Evolutionary conservation across 2,329 filamentous ascomycete genomes (phyloP).

Genomic region (Alternaria angustiovoidea): DNA sequence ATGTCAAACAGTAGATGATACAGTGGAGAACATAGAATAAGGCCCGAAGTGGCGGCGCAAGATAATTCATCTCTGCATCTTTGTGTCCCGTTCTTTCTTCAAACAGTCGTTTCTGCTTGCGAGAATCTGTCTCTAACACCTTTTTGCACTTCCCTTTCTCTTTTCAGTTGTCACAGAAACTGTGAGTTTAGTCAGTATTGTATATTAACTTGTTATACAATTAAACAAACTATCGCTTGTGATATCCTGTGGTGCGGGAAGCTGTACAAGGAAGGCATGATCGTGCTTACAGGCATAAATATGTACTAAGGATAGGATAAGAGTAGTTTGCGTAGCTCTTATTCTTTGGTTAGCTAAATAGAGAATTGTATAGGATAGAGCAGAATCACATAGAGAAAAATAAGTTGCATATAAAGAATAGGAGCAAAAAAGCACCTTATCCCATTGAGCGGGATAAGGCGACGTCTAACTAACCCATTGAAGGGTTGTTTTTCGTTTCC

Average conservation of each 20-base stretch:
- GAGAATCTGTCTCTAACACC: background rate
- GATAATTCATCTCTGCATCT: background rate
- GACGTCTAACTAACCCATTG: background rate
- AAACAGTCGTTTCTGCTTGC: background rate
- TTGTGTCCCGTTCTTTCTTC: background rate
- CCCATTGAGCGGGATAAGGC: background rate
- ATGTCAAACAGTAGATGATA: conserved; percentile 19
- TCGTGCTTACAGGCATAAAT: background rate
- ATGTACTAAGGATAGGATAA: background rate
- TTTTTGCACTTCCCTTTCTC: background rate
- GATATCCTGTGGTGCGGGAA: background rate
- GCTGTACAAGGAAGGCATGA: background rate
- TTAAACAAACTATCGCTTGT: background rate
- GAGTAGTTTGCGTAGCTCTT: background rate
- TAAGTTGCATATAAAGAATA: background rate
- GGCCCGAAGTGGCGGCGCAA: background rate
- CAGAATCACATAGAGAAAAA: background rate
- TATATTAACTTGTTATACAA: background rate
- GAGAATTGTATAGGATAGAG: background rate
- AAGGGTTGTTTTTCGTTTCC: background rate
- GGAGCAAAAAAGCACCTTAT: background rate
- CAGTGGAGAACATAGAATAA: background rate
- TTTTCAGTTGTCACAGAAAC: background rate
- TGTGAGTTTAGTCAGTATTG: background rate
- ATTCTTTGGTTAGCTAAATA: background rate